A percentile compares a stretch with the other conserved stretches of the same genome.
Evolutionary conservation across 345 rosid genomes (phyloP).

Genomic region (Clausena lansium): DNA sequence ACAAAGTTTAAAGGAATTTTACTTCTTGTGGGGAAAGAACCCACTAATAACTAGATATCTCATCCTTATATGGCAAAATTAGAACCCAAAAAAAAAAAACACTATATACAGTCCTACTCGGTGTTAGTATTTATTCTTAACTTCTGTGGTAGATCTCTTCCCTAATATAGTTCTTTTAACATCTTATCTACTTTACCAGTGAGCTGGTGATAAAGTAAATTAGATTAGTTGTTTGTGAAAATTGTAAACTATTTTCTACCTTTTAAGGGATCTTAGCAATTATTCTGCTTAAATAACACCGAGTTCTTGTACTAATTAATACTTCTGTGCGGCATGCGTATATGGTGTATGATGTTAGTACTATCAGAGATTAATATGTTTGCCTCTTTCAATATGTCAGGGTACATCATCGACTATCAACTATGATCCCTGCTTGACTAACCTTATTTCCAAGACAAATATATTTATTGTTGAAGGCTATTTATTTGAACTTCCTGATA

Average conservation of each 20-base stretch:
- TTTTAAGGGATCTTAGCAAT: not conserved
- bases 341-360: not conserved
- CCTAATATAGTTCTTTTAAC: not conserved
- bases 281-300: not conserved
- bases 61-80: not conserved
- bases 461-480: constrained; percentile 90
- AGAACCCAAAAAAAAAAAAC: no score
- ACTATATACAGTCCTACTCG: no score
- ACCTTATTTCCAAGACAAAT: constrained; percentile 65
- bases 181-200: not conserved
- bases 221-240: not conserved
- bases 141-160: not conserved
- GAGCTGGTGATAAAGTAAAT: not conserved
- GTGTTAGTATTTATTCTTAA: not conserved
- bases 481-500: constrained; percentile 89
- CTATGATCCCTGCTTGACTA: constrained; percentile 75
- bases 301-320: not conserved
- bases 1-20: not conserved
- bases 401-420: constrained; percentile 81
- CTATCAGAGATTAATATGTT: not conserved
- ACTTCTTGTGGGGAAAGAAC: not conserved
- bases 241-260: not conserved
- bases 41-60: not conserved
- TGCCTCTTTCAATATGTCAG: constrained; percentile 37
- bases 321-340: not conserved